phyloP scores from a whole-genome alignment of 257 asterid genomes.

The Voacanga thouarsii region DNA sequence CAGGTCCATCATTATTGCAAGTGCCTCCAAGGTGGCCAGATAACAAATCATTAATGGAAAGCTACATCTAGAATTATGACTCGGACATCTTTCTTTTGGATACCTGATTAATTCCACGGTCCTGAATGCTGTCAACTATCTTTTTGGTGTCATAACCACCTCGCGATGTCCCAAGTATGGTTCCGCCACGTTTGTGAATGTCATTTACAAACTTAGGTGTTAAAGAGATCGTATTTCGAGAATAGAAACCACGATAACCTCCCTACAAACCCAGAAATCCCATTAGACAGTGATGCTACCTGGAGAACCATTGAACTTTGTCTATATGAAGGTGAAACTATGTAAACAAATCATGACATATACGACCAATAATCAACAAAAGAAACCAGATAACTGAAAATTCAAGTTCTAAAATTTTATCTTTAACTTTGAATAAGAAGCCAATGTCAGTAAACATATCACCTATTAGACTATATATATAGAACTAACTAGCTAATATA shows the following conservation, averaged over 20 bases:
- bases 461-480: not conserved
- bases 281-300: conserved; percentile 15
- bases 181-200: conserved; percentile 93
- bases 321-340: not conserved
- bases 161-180: conserved; percentile 77
- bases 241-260: conserved; percentile 80
- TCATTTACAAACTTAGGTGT: conserved; percentile 72
- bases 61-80: not conserved
- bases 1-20: not conserved
- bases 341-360: not conserved
- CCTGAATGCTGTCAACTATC: conserved; percentile 93
- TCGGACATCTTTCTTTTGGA: not conserved
- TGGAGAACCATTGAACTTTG: not conserved
- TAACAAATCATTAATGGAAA: not conserved
- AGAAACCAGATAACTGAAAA: not conserved
- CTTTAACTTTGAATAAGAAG: not conserved
- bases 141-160: conserved; percentile 80
- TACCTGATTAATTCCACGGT: conserved; percentile 92
- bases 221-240: conserved; percentile 61
- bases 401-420: not conserved
- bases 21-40: not conserved
- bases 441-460: not conserved
- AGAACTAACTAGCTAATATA: not conserved
- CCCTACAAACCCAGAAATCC: conserved; percentile 46
- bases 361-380: not conserved